These are phyloP conservation scores for Candida sp. DNA, from an alignment of 1,139 yeast species.

Conservation along the genomic window DNA sequence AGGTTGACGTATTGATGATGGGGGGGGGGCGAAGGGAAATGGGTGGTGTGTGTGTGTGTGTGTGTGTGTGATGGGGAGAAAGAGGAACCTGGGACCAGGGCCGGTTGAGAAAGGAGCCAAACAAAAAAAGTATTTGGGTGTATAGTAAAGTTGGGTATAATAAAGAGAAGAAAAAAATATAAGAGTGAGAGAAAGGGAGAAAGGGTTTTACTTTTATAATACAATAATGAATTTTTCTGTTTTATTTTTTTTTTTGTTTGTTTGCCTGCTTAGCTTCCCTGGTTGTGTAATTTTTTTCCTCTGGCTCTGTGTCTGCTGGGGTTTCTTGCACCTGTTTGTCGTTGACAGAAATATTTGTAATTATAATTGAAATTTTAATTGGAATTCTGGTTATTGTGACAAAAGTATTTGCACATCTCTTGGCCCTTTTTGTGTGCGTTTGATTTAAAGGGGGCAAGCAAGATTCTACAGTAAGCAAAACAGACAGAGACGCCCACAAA, in stretches of 20 bases:
- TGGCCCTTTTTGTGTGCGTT: background rate
- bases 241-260: background rate
- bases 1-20: background rate
- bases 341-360: conserved; percentile 2
- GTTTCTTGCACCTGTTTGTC: background rate
- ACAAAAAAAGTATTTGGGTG: background rate
- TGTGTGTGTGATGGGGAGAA: too few species aligned
- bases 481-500: background rate
- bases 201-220: conserved; percentile 3
- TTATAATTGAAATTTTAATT: conserved; percentile 4
- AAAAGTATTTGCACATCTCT: background rate
- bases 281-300: background rate
- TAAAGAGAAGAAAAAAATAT: background rate
- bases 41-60: background rate
- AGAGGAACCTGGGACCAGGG: background rate
- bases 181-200: background rate
- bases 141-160: background rate
- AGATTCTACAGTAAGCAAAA: background rate
- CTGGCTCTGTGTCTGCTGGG: background rate
- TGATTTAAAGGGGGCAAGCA: conserved; percentile 1
- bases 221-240: background rate
- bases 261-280: background rate
- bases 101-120: background rate
- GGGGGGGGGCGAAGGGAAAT: background rate
- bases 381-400: background rate